A percentile compares a stretch with the other conserved stretches of the same genome.
Conservation (phyloP, 371 early-diverging fungal species). For the Rhizopus stolonifer region DNA sequence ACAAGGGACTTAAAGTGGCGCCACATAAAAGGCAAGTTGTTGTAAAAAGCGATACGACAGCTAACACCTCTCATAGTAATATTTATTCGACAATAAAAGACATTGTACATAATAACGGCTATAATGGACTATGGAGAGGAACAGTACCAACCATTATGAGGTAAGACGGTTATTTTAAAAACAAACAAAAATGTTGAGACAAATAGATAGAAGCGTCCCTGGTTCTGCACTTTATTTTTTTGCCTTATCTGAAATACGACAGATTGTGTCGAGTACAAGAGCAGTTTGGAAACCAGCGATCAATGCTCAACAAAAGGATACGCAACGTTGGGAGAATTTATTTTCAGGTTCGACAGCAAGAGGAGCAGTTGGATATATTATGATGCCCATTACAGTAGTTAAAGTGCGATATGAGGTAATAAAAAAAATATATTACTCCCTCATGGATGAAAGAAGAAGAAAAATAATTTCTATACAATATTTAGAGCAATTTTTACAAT, state of each 20-base stretch:
- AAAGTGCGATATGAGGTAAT: conserved; percentile 90
- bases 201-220: conserved; percentile 69
- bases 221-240: conserved; percentile 84
- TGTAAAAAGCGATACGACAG: background rate
- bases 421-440: background rate
- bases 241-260: conserved; percentile 54
- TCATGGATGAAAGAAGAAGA: background rate
- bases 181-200: too few species aligned
- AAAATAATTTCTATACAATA: too few species aligned
- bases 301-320: conserved; percentile 18
- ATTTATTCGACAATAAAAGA: conserved; percentile 57
- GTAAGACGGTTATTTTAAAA: conserved; percentile 36
- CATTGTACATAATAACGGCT: conserved; percentile 62
- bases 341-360: conserved; percentile 82
- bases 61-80: conserved; percentile 34
- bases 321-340: conserved; percentile 64
- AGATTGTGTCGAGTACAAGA: conserved; percentile 42
- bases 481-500: conserved; percentile 79
- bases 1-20: conserved; percentile 30
- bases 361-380: conserved; percentile 79
- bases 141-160: conserved; percentile 80
- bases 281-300: conserved; percentile 32
- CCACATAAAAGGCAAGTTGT: conserved; percentile 29
- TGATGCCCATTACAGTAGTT: conserved; percentile 95
- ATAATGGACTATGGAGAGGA: conserved; percentile 90